phyloP scores from a whole-genome alignment of 371 early-diverging fungal species.

The Parasitella parasitica region DNA sequence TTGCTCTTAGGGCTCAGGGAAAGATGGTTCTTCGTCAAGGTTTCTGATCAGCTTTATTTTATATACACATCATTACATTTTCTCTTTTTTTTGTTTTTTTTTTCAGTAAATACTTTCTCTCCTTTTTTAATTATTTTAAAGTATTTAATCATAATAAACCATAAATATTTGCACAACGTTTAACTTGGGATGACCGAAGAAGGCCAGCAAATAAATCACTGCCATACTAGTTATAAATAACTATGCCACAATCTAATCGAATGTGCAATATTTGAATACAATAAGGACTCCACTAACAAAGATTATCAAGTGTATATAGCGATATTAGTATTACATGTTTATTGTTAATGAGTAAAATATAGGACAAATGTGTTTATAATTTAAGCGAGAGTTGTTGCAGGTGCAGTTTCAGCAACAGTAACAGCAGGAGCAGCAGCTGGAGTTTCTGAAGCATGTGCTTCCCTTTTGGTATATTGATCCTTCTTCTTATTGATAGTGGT shows the following conservation, averaged over 20 bases:
- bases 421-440: neutral
- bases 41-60: slow-evolving; percentile 15
- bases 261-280: no score
- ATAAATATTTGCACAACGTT: no score
- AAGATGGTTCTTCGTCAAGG: slow-evolving; percentile 44
- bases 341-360: neutral
- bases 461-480: neutral
- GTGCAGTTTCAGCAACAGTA: neutral
- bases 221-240: no score
- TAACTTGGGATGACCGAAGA: no score
- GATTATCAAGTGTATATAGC: no score
- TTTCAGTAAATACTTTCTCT: neutral
- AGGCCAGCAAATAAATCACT: no score
- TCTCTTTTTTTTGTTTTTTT: neutral
- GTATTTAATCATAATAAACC: neutral
- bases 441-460: neutral
- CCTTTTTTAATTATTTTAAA: neutral
- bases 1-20: slow-evolving; percentile 83
- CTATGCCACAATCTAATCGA: no score
- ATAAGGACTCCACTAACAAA: no score
- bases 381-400: neutral
- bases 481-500: slow-evolving; percentile 5
- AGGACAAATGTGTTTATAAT: neutral
- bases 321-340: neutral
- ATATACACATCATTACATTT: neutral